Base-by-base conservation (phyloP, 345 rosid genomes). In the Psidium guajava region DNA sequence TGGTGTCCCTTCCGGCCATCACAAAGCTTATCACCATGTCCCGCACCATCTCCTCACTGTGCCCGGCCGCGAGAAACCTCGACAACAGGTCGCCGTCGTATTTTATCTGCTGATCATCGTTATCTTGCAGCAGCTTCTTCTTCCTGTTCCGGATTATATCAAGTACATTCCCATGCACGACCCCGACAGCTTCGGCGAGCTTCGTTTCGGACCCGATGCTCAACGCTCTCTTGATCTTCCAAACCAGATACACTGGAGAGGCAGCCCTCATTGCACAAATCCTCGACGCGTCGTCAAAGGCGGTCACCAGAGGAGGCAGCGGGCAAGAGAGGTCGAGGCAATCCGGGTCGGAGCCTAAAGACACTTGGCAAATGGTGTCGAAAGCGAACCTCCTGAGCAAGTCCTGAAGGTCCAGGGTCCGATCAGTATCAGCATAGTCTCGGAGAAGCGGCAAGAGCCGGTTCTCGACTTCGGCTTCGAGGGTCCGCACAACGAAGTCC, bases 181-280 rank as follows among this genome's bases (percentile, higher is more conserved):
- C 81, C 54, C 59, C 64, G 57, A 92, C 87, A 5, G 95, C 94
- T 81, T 90, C 88, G 44, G 77, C 89, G 13, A 96, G 89, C 28
- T 85, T 89, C 89, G 87, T 93, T 83, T 96, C 99, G 21, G 90
- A 87, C 6, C 98, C 98, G 4, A 93, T 4, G 64, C 88, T 92
- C 42, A 93, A 54, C 58, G 86, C 86, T 36, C 94, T 91, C 84
- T 96, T 93, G 3, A 92, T 21, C 89, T 93, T 95, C 98, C 99
- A 95, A 20, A 95, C 86, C 16, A 92, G 84, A 57, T 86, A 83
- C 32, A 91, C 73, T 0, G 98, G 95, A 32, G 89, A 91, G 84
- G 87, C 87, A 14, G 92, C 98, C 6, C 98, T 88, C 84, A 87
- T 89, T 50, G 97, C 95, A 53, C 96, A 87, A 2, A 89, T 93